Base-by-base conservation (phyloP, 345 rosid species). In the Carallia pectinifolia region DNA sequence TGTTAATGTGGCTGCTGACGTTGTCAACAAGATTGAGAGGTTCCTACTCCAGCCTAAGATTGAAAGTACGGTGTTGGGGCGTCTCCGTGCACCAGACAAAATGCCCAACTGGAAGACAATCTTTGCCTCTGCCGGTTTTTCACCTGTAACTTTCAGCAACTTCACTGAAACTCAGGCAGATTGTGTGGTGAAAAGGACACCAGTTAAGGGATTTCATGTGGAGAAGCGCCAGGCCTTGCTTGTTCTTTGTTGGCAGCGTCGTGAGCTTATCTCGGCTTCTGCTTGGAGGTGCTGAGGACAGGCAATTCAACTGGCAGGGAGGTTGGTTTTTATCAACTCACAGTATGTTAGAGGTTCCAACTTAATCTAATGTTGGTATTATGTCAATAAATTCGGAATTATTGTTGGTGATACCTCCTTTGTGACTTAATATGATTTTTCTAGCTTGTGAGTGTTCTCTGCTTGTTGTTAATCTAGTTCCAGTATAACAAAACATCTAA, bases 131-230 rank as follows among this genome's bases (percentile, higher is more conserved):
- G 80, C 81, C 27, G 98, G 97, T 69, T 88, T 94, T 74, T 76
- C 86, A 30, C 90, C 90, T 62, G 69, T 72, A 77, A 37, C 81
- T 27, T 86, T 94, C 71, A 94, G 98, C 67, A 86, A 85, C 73
- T 89, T 88, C 70, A 83, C 93, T 6, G 97, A 89, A 75, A 81
- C 90, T 44, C 98, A 94, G 58, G 98, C 98, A 8, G 95, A 91
- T 64, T 88, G 89, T 69, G 78, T 94, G 77, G 73, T 94, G 60
- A 87, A 85, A 79, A 79, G 97, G 73, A 84, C 80, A 58, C 83
- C 76, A 6, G 88, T 75, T n/a, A 79, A 86, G 81, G 98, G 98
- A 47, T 94, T 94, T 77, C 90, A 86, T 30, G 87, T 90, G 18
- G 98, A 89, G 80, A 94, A 88, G 80, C 83, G 84, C 62, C 96